These are phyloP conservation scores for Rhynchospora pubera DNA, from an alignment of 176 grass and related monocot species.

Conservation along the genomic window DNA sequence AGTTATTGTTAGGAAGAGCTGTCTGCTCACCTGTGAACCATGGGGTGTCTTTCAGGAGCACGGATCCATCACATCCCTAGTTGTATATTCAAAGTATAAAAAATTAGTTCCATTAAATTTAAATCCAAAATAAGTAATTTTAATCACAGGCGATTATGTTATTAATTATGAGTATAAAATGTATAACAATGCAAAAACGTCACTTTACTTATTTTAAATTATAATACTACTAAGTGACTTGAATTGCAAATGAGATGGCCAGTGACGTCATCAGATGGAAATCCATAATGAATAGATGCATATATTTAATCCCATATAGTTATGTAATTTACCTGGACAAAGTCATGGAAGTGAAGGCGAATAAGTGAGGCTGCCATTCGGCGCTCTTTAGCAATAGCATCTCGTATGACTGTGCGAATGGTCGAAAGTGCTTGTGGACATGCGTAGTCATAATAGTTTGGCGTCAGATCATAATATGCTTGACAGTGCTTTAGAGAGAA, in stretches of 20 bases:
- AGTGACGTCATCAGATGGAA: background rate
- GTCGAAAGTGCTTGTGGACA: background rate
- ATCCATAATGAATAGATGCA: background rate
- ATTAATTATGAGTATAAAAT: no score
- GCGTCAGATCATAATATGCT: background rate
- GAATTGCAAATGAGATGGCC: background rate
- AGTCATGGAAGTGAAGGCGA: conserved; percentile 5
- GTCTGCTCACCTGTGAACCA: background rate
- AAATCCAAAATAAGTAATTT: background rate
- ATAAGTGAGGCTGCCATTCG: background rate
- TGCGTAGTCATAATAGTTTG: conserved; percentile 7
- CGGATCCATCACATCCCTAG: conserved; percentile 10
- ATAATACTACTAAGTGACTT: no score
- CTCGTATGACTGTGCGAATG: background rate
- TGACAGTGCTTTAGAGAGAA: background rate
- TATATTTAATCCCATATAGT: background rate
- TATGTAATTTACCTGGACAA: background rate
- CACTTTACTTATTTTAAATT: no score
- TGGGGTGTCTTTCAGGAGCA: background rate
- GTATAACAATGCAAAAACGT: no score
- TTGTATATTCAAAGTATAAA: background rate
- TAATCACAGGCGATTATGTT: background rate
- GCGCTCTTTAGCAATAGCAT: background rate
- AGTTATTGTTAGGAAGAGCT: background rate
- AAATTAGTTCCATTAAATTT: background rate